Evolutionary conservation across 2,329 filamentous ascomycete genomes (phyloP), one percentile per base, ranked within the genome.

Genomic region (Ilyonectria sp.): DNA sequence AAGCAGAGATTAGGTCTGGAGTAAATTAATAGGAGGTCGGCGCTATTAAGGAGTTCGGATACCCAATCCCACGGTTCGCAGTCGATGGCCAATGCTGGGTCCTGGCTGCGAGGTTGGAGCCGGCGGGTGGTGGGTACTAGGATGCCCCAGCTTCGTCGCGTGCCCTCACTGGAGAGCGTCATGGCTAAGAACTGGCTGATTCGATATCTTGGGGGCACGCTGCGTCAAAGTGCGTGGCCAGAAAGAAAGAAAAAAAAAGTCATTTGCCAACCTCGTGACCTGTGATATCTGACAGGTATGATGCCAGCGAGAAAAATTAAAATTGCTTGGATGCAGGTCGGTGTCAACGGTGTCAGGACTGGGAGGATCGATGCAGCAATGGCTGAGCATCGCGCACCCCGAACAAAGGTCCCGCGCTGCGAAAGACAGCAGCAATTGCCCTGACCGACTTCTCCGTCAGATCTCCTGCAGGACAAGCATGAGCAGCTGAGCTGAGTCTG

Each of bases 401-500:
- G 50, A 60, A 49, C 52, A n/a, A 53, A 35, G 33, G 49, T 33
- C n/a, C 11, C 10, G 50, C 19, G 50, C 7, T 54, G 50, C 19
- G 9, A 21, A 53, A 23, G 50, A 29, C 19, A n/a, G n/a, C 15
- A 40, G n/a, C 15, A 40, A 21, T 23, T 33, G 50, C n/a, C 50
- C 31, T 54, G 47, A 6, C 23, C 11, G 26, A 52, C 17, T 31
- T 17, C 19, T 19, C 10, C 15, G 9, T 23, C 11, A 15, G 10
- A 55, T 29, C 43, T 33, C 26, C n/a, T 10, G 52, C 44, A 31
- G 60, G 44, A 44, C 44, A 55, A 33, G 33, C 35, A 44, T 54
- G 31, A 23, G 52, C 33, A 57, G 60, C 61, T 64, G 61, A 63
- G 53, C 55, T 64, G 46, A 64, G 61, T 58, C 55, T 54, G 61